Percentiles rank a stretch among this genome's conserved stretches.
Evolutionary conservation across 305 asterid species (phyloP).

Genomic region (Nicotiana rustica): DNA sequence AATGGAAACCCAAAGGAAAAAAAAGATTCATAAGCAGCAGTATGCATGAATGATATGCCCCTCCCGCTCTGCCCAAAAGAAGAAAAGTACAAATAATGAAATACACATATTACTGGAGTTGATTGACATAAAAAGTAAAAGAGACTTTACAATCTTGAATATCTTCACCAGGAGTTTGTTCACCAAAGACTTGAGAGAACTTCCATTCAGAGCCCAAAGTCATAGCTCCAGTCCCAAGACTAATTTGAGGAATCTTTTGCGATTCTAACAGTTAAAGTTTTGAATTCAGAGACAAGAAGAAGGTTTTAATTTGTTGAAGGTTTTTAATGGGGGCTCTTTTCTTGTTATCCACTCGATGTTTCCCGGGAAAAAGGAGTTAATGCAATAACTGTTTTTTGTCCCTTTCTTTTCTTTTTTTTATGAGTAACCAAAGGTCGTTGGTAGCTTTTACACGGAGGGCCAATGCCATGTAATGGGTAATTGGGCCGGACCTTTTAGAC

Average conservation of each 20-base stretch:
- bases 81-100: slow-evolving; percentile 4
- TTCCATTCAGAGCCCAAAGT: slow-evolving; percentile 65
- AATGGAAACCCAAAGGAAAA: slow-evolving; percentile 3
- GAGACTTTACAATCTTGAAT: slow-evolving; percentile 63
- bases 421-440: slow-evolving; percentile 14
- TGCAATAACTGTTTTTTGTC: slow-evolving; percentile 29
- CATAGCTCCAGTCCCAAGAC: slow-evolving; percentile 35
- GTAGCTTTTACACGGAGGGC: too few relatives aligned
- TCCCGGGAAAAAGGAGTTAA: slow-evolving; percentile 25
- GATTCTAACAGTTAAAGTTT: not conserved
- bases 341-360: slow-evolving; percentile 33
- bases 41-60: not conserved
- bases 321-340: not conserved
- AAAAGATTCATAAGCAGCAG: not conserved
- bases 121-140: not conserved
- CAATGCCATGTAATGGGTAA: too few relatives aligned
- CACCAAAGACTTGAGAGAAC: slow-evolving; percentile 82
- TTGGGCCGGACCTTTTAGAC: too few relatives aligned
- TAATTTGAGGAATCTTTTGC: not conserved
- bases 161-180: slow-evolving; percentile 65
- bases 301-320: not conserved
- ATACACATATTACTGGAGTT: not conserved
- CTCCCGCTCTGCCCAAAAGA: not conserved
- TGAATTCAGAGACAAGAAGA: not conserved
- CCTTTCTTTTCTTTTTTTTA: not conserved